Evolutionary conservation across 1,139 yeast genomes (phyloP).

Genomic region (Geotrichum histeridarum): DNA sequence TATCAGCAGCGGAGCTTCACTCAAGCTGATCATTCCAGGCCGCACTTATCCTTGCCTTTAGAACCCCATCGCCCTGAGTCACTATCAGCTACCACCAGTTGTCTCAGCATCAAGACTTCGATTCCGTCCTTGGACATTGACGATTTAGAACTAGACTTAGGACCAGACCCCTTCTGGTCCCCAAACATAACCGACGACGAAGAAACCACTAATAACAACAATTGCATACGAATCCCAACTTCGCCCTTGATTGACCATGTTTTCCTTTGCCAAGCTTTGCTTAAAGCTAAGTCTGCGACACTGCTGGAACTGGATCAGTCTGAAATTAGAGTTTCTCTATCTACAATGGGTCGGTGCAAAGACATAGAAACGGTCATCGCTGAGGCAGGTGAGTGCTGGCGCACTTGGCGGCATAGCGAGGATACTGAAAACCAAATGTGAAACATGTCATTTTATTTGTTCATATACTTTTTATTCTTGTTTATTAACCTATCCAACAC

Average conservation of each 20-base stretch:
- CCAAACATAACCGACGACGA: conserved; percentile 14
- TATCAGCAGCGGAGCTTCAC: too few species aligned
- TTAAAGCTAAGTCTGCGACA: conserved; percentile 72
- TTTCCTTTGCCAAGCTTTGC: conserved; percentile 69
- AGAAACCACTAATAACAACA: conserved; percentile 21
- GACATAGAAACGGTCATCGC: conserved; percentile 65
- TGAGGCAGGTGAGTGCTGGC: conserved; percentile 85
- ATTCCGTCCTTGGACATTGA: conserved; percentile 14
- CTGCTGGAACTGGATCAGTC: conserved; percentile 83
- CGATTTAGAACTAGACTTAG: conserved; percentile 20
- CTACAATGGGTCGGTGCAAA: conserved; percentile 44
- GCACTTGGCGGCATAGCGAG: conserved; percentile 67
- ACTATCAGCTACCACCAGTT: not conserved
- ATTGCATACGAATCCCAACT: conserved; percentile 48
- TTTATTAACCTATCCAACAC: not conserved
- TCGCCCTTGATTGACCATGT: conserved; percentile 73
- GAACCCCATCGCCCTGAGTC: not conserved
- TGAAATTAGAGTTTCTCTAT: conserved; percentile 75
- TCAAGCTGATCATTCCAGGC: not conserved
- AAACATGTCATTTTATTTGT: not conserved
- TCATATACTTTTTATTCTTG: not conserved
- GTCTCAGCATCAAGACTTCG: not conserved
- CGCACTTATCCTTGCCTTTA: not conserved
- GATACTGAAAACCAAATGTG: conserved; percentile 5
- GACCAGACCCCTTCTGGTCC: conserved; percentile 37